Percentiles rank a stretch among this genome's conserved stretches.
These are phyloP conservation scores for Ascosphaera acerosa DNA, from an alignment of 2,329 filamentous ascomycete genomes.

Conservation along the genomic window DNA sequence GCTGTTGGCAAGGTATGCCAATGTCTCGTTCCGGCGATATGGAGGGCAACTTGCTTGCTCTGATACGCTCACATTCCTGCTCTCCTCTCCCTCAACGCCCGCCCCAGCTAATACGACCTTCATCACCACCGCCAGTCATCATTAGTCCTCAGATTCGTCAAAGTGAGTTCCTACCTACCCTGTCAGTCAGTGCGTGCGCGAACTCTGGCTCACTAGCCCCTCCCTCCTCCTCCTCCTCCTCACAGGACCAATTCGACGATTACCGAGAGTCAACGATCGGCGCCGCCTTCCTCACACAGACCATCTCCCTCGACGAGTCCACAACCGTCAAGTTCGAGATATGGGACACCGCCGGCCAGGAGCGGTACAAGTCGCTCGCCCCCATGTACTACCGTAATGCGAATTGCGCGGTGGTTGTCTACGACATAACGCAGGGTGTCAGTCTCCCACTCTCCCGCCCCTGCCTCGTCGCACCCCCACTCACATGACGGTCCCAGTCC, in stretches of 20 bases:
- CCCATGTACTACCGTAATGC: constrained; percentile 99
- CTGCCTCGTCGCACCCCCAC: not conserved
- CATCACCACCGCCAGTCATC: constrained; percentile 41
- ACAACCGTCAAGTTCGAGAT: constrained; percentile 99
- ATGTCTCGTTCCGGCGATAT: constrained; percentile 3
- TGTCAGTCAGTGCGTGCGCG: not conserved
- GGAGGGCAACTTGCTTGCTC: constrained; percentile 4
- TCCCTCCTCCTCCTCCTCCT: constrained; percentile 1
- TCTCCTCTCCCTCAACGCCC: not conserved
- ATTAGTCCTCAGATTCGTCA: constrained; percentile 91
- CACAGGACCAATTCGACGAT: constrained; percentile 91
- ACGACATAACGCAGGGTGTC: constrained; percentile 98
- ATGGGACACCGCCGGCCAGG: constrained; percentile 96
- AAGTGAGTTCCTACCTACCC: constrained; percentile 32
- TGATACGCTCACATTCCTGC: constrained; percentile 5
- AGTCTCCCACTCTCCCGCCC: constrained; percentile 10
- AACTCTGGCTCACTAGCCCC: constrained; percentile 3
- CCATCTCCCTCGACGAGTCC: constrained; percentile 89
- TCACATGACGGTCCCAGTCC: constrained; percentile 28
- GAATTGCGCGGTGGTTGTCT: constrained; percentile 96
- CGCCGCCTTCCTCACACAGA: constrained; percentile 95
- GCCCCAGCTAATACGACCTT: not conserved
- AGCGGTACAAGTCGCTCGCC: constrained; percentile 94
- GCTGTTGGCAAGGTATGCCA: constrained; percentile 74
- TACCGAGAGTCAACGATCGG: constrained; percentile 97